Base-by-base conservation (phyloP, 345 rosid species). In the Lepidium sativum region DNA sequence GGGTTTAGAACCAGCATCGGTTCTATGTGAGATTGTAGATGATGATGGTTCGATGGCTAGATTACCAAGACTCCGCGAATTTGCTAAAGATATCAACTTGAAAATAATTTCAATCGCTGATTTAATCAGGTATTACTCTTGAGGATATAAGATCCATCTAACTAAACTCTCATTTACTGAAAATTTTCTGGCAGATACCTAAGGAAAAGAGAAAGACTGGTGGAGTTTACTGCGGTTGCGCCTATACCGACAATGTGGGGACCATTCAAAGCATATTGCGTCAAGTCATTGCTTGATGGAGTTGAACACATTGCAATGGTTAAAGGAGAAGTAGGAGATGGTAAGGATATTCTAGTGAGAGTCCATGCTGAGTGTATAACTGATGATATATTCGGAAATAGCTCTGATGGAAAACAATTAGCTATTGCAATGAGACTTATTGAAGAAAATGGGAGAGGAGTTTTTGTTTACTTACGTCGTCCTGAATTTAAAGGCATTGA, bases 21-120 rank as follows among this genome's bases (percentile, higher is more conserved):
- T 86, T 55, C 60, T 92, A 39, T 89, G 94, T 59, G 97, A 89
- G 83, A 70, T 92, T 76, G 96, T 89, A 42, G 98, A 92, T 77
- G 92, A 92, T 64, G 97, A 92, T 79, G 98, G 98, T 42, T 92
- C 97, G 37, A 92, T 92, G 98, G 98, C 98, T 74, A 83, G 96
- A 75, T 77, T 92, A 63, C 96, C 96, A 54, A 86, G 80, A 66
- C 94, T 89, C 40, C 81, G 75, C 15, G 73, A 89, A 44, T 89
- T 92, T 62, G 87, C 94, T 8, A 18, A 72, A 70, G 78, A 49
- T 9, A 80, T 87, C 77, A 82, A 78, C 61, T 71, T 92, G 77
- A 89, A 87, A 61, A 81, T 89, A 9, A 74, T 92, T 49, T 89
- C 97, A 2, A 86, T 87, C 40, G 89, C 96, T 27, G 98, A 92